phyloP scores from a whole-genome alignment of 352 stramenopile species.

The Thraustotheca clavata region DNA sequence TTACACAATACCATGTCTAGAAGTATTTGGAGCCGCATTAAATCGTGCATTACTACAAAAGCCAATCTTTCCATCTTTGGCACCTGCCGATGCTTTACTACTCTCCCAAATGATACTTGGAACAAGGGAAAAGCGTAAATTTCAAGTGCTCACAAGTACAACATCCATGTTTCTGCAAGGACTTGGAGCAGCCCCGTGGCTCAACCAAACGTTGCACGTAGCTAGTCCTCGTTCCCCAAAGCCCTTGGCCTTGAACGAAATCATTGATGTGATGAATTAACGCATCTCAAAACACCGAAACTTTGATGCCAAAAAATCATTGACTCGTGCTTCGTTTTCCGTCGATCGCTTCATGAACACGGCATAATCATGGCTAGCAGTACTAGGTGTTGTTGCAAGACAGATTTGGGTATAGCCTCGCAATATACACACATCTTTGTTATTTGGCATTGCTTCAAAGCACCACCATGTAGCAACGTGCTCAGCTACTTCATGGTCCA shows the following conservation, averaged over 20 bases:
- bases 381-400: background rate
- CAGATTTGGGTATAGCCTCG: constrained; percentile 10
- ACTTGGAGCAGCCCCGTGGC: constrained; percentile 14
- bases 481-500: background rate
- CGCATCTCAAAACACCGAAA: background rate
- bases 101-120: constrained; percentile 9
- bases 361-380: background rate
- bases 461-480: constrained; percentile 2
- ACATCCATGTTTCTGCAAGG: constrained; percentile 19
- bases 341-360: constrained; percentile 13
- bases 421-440: background rate
- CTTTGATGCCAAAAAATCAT: background rate
- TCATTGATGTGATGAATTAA: constrained; percentile 17
- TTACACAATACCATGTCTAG: background rate
- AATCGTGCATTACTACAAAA: background rate
- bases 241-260: background rate
- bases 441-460: background rate
- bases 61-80: constrained; percentile 8
- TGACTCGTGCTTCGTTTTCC: background rate
- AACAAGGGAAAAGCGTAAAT: constrained; percentile 10
- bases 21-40: constrained; percentile 8
- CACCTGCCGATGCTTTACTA: background rate
- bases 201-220: background rate
- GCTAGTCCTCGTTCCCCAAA: background rate
- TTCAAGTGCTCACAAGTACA: constrained; percentile 11